phyloP scores from a whole-genome alignment of 805 yeast genomes.

The Ogataea allantospora region DNA sequence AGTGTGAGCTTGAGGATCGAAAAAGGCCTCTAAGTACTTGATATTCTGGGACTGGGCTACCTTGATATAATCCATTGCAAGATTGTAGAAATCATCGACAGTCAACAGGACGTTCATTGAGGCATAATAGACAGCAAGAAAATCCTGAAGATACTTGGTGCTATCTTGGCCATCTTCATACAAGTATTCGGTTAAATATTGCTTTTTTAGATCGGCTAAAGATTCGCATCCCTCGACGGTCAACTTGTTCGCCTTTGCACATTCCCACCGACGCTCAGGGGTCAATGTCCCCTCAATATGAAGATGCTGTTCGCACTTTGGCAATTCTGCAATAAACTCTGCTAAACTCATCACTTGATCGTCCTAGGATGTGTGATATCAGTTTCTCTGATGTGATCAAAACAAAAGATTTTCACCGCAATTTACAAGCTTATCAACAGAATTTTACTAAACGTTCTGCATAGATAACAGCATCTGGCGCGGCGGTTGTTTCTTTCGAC shows the following conservation, averaged over 20 bases:
- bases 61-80: conserved; percentile 43
- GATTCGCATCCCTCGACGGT: conserved; percentile 32
- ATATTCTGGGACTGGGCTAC: conserved; percentile 42
- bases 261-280: conserved; percentile 38
- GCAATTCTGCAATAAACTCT: conserved; percentile 37
- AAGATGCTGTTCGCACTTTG: conserved; percentile 48
- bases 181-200: conserved; percentile 31
- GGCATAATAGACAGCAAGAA: conserved; percentile 45
- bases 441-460: too few relatives aligned
- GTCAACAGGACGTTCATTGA: conserved; percentile 45
- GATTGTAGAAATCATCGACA: conserved; percentile 43
- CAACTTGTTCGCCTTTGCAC: conserved; percentile 30
- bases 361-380: too few relatives aligned
- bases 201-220: conserved; percentile 36
- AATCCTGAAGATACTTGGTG: conserved; percentile 43
- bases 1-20: conserved; percentile 49
- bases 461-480: too few relatives aligned
- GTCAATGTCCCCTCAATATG: conserved; percentile 45
- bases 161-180: conserved; percentile 37
- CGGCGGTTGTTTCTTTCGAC: too few relatives aligned
- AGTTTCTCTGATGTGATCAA: too few relatives aligned
- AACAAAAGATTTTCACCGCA: too few relatives aligned
- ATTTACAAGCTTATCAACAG: too few relatives aligned
- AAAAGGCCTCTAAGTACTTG: conserved; percentile 44
- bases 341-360: background rate